Evolutionary conservation across 2,329 filamentous ascomycete genomes (phyloP).

Genomic region (Xylaria multiplex): DNA sequence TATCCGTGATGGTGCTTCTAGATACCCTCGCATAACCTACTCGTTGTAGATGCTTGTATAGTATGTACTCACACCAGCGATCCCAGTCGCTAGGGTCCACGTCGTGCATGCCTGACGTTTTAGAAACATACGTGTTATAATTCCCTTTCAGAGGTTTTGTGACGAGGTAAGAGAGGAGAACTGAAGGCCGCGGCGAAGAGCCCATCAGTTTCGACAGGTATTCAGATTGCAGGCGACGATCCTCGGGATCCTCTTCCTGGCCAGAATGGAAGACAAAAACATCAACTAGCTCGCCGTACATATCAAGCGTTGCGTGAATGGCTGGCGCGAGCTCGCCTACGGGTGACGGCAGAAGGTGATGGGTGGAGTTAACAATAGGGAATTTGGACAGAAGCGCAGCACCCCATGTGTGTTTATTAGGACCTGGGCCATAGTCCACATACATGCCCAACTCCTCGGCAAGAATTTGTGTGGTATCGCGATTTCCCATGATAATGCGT

Average conservation of each 20-base stretch:
- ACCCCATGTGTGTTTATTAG: slow-evolving; percentile 99
- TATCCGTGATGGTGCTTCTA: slow-evolving; percentile 92
- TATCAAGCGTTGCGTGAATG: slow-evolving; percentile 94
- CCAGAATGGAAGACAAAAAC: slow-evolving; percentile 99
- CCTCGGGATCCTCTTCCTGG: slow-evolving; percentile 95
- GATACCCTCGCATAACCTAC: slow-evolving; percentile 91
- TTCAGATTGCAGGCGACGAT: slow-evolving; percentile 84
- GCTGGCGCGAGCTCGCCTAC: slow-evolving; percentile 95
- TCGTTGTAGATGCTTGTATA: slow-evolving; percentile 88
- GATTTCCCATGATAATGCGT: slow-evolving; percentile 99
- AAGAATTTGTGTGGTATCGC: slow-evolving; percentile 93
- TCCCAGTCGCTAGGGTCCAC: slow-evolving; percentile 95
- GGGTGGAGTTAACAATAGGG: slow-evolving; percentile 95
- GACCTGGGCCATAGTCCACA: slow-evolving; percentile 94
- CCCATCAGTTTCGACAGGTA: slow-evolving; percentile 93
- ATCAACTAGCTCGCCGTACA: slow-evolving; percentile 89
- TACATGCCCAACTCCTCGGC: slow-evolving; percentile 99
- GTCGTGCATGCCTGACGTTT: slow-evolving; percentile 90
- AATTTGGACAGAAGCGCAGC: slow-evolving; percentile 94
- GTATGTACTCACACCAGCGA: slow-evolving; percentile 98
- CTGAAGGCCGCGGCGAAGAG: slow-evolving; percentile 78
- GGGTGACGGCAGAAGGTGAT: slow-evolving; percentile 92
- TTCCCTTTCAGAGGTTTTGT: slow-evolving; percentile 91
- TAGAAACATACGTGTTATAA: slow-evolving; percentile 94
- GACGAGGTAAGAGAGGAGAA: slow-evolving; percentile 91